Base-by-base conservation (phyloP, 176 grass and related monocot species). In the Alloteropsis semialata region DNA sequence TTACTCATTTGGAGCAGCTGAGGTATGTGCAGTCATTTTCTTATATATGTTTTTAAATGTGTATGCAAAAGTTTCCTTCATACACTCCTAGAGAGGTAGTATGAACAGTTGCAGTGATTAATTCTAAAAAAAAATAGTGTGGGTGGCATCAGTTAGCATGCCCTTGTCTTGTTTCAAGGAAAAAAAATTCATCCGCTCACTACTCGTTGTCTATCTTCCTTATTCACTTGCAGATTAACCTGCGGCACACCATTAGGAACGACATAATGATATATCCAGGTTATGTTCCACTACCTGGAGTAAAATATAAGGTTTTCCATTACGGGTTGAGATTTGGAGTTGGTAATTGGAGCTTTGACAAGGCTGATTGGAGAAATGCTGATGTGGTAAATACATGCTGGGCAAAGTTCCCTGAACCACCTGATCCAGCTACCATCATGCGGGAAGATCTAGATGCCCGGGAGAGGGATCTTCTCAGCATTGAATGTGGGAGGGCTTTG, bases 251-350 rank as follows among this genome's bases (percentile, higher is more conserved):
- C 75, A 88, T 98, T 90, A 90, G 76, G 76, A 89, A 74, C 37
- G 96, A 95, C 81, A 98, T 98, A 87, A 80, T 98, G 77, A 87
- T 95, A 75, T 98, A 98, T 79, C 96, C 96, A 39, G 96, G 96
- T 78, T 98, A 98, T 53, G 79, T 92, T 81, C 96, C 96, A 37
- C 58, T 88, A 79, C 78, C 86, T 79, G 85, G 88, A 83, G 72
- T 16, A 71, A 88, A 86, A 38, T 91, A 93, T 77, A 92, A 87
- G 89, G 89, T 98, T 70, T 98, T 98, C 85, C 92, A 98, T 84
- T 98, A 98, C 9, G 96, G 96, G 41, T 79, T 98, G 67, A 91
- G 92, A 87, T 98, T 95, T 91, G 84, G 76, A 25, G 89, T 98
- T 86, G 93, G 91, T 68, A 88, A 88, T 65, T 98, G 96, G 96